Base-by-base conservation (phyloP, 2,329 filamentous ascomycete genomes). In the Diplodia corticola region DNA sequence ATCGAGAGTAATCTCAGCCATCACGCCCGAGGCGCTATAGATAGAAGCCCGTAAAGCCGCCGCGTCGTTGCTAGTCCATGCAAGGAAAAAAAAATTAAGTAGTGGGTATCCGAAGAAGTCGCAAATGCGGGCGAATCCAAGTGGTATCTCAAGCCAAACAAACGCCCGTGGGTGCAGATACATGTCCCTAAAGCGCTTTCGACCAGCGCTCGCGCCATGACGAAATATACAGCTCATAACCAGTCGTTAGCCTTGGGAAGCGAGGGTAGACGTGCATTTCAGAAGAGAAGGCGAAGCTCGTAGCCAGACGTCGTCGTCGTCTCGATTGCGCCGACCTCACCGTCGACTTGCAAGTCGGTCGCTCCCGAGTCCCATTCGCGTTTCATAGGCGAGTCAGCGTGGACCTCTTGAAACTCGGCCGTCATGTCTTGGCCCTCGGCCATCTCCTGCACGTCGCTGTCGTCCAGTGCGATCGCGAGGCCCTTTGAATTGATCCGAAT, bases 341-440 rank as follows among this genome's bases (percentile, higher is more conserved):
- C 81, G 70, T 84, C 81, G 66, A 80, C 80, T 67, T 82, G 79
- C 28, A 83, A 77, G 68, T 83, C 80, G 37, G 78, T 79, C 35
- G 77, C 73, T 28, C 81, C 80, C 70, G 79, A 80, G 75, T 80
- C 80, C 85, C 80, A 87, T 74, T 83, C 84, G 72, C 80, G 82
- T 75, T 81, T 86, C 74, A 78, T 79, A 50, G 72, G 78, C 67
- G 72, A 77, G 61, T 81, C 76, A 59, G 80, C 75, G 66, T 80
- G 70, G 51, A 91, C 82, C 71, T 95, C 89, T 66, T 91, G 84
- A 67, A 89, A 86, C 71, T 90, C 87, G 49, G 86, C 85, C 44
- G 85, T 81, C 90, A 98, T 95, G 73, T 97, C 94, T 77, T 98
- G 92, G 35, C 93, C 93, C 79, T 99, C 95, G 1, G 88, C 86